Conservation (phyloP, 108 stramenopile genomes). For the Ochromonas danica region DNA sequence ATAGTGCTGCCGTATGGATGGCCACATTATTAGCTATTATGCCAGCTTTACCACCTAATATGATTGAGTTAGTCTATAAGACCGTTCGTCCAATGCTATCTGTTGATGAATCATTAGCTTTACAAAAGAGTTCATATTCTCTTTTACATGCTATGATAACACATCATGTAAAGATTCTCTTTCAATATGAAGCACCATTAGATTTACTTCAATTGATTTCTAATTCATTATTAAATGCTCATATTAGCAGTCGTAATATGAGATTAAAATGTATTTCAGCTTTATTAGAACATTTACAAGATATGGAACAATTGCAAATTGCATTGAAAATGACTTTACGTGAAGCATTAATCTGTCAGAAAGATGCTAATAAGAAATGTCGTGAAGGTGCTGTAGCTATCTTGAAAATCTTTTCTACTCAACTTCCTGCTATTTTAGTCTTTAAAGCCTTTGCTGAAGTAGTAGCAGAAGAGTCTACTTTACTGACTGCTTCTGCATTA, state of each 20-base stretch:
- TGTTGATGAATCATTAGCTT: background rate
- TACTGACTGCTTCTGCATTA: constrained; percentile 5
- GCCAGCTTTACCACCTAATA: background rate
- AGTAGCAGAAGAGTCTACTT: background rate
- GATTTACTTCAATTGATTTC: background rate
- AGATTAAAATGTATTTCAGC: background rate
- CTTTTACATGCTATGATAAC: background rate
- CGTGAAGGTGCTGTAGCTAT: background rate
- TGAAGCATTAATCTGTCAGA: background rate
- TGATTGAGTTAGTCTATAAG: background rate
- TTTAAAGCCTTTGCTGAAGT: background rate
- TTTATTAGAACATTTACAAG: background rate
- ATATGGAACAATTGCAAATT: background rate
- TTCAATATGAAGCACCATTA: background rate
- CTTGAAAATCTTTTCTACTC: constrained; percentile 2
- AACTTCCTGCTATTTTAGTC: background rate
- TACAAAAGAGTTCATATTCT: constrained; percentile 22
- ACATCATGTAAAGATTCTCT: background rate
- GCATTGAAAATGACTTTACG: background rate
- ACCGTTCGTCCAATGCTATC: constrained; percentile 8
- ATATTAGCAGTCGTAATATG: background rate
- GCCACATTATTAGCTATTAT: background rate
- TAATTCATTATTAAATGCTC: background rate
- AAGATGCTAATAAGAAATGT: constrained; percentile 18
- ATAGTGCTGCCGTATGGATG: constrained; percentile 5